Evolutionary conservation across 2,329 filamentous ascomycete genomes (phyloP), one percentile per base, ranked within the genome.

Genomic region (Monilinia fructicola): DNA sequence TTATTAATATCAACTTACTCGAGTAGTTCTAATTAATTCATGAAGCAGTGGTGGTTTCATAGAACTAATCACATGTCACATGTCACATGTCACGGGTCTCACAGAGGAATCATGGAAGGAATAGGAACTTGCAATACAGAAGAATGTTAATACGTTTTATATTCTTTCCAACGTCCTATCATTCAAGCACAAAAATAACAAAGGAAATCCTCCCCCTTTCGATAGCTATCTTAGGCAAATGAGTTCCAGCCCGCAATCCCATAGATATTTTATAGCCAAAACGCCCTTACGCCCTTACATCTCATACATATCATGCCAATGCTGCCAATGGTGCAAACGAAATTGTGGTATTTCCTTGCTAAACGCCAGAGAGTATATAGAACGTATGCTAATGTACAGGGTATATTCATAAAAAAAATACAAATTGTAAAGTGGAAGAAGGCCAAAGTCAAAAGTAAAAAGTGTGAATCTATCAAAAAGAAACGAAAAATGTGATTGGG

Each of bases 281-380:
- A 55, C 35, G 40, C 61, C 52, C 4, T 40, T 56, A 35, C 50
- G 26, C 61, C 35, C 31, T 35, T 35, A 35, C 9, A 35, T 7
- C 31, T 40, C 26, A 35, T 56, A 35, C n/a, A 44, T 44, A 21
- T 56, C 52, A 38, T 40, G 26, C 31, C 59, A 26, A 42, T 40
- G 50, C 46, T 64, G 21, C 42, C 12, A 26, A 38, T 50, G 14
- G 28, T 56, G 61, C 52, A 38, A 56, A 46, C 23, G 26, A 65
- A 65, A n/a, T 58, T 65, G 62, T 65, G 62, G 54, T 59, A 65
- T 65, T 65, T 62, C 28, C 62, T 65, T 65, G n/a, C 28, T 42
- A 21, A 58, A 65, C 40, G 53, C 52, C 52, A 55, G 23, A 64
- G 26, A 54, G 35, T 48, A 26, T 35, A 35, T 59, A 21, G 12